Evolutionary conservation across 306 rosid species (phyloP), one percentile per base, ranked within the genome.

Genomic region (Sphenostylis stenocarpa): DNA sequence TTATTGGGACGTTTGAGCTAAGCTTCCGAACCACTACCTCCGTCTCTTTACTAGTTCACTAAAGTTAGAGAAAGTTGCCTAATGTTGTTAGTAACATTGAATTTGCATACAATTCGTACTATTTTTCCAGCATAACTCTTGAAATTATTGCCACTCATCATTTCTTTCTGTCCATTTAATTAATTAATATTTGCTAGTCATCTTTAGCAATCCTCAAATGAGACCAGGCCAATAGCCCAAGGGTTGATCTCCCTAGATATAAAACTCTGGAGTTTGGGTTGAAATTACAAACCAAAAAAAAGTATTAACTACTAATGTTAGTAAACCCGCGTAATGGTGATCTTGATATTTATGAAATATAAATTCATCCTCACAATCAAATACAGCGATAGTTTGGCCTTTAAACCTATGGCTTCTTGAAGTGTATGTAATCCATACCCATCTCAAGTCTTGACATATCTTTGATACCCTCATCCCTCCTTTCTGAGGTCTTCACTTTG

Each of bases 311-410:
- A 36, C 66, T 13, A 20, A 36, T 48, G 19, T 26, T 15, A 63
- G 73, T 41, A 16, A 53, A 55, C 29, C 26, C n/a, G 53, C 51
- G 31, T 76, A 36, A 16, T 21, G 9, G 44, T 26, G 57, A 66
- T 77, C n/a, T 53, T 66, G 31, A 52, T 6, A 65, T 24, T 65
- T 65, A 39, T 51, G 66, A 47, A 52, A 64, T 49, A 49, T 65
- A 38, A 56, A 38, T 39, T 29, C 38, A 41, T 17, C 47, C 75
- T 11, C 58, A 41, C 53, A 77, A 17, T 67, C 33, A 12, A 52
- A 55, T 28, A 67, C 26, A 15, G 26, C 67, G 38, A 49, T 76
- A 56, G 29, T 44, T 67, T 64, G 47, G 45, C 63, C 45, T 52
- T 15, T 47, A 11, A 63, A 43, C 12, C 2, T 8, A 4, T 10